phyloP scores from a whole-genome alignment of 1,284 basidiomycete species.

The Microbotryum violaceum region DNA sequence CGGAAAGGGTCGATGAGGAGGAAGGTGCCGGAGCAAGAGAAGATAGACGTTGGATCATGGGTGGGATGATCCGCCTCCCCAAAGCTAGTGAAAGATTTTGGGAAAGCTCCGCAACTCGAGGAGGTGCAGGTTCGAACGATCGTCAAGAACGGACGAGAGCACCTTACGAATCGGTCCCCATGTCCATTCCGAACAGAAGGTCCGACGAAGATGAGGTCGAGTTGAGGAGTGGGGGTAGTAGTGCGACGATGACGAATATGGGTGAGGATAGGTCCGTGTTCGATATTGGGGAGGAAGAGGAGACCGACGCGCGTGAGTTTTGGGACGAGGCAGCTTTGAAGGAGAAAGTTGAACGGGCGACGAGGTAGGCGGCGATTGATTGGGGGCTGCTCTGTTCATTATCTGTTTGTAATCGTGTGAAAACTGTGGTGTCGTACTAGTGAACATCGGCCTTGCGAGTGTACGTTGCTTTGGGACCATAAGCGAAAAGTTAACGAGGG shows the following conservation, averaged over 20 bases:
- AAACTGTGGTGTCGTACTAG: too few species aligned
- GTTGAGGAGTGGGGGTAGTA: background rate
- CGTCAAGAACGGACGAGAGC: background rate
- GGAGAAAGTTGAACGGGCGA: too few species aligned
- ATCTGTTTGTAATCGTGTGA: too few species aligned
- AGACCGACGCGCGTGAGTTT: slow-evolving; percentile 9
- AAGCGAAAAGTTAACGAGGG: too few species aligned
- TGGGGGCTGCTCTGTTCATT: too few species aligned
- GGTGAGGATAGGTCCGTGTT: slow-evolving; percentile 23
- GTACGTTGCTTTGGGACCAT: too few species aligned
- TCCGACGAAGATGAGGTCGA: background rate
- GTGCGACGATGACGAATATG: background rate
- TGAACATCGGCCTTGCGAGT: too few species aligned
- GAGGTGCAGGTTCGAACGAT: background rate
- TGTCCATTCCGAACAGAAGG: background rate
- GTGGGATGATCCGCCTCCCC: background rate
- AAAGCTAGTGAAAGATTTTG: background rate
- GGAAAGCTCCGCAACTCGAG: background rate
- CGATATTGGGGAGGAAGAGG: slow-evolving; percentile 19
- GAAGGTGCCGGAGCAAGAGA: slow-evolving; percentile 1
- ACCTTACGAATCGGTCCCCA: background rate
- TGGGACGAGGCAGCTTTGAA: background rate
- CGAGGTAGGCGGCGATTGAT: too few species aligned
- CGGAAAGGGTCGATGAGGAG: background rate
- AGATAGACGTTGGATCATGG: background rate